Evolutionary conservation across 257 asterid genomes (phyloP).

Genomic region (Solanum arcanum): DNA sequence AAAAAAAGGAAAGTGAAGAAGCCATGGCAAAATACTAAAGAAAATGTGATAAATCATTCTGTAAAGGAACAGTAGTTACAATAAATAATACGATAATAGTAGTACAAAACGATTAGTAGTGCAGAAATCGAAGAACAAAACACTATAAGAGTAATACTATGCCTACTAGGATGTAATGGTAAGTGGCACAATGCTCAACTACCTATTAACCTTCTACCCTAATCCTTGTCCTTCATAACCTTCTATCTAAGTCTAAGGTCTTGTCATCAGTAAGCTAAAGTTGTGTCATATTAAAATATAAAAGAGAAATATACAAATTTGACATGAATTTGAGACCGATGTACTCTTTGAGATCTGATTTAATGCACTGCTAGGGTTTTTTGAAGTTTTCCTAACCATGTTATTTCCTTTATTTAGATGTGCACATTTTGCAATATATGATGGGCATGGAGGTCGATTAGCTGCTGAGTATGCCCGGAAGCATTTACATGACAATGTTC

Average conservation of each 20-base stretch:
- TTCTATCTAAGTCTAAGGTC: not conserved
- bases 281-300: not conserved
- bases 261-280: not conserved
- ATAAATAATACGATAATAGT: not conserved
- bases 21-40: not conserved
- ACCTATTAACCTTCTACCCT: not conserved
- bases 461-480: slow-evolving; percentile 85
- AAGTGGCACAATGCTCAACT: not conserved
- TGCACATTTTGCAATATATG: slow-evolving; percentile 78
- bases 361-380: not conserved
- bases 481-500: slow-evolving; percentile 72
- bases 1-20: not conserved
- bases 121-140: not conserved
- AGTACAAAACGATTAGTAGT: not conserved
- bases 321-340: not conserved
- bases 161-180: not conserved
- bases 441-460: slow-evolving; percentile 84
- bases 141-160: not conserved
- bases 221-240: too few species aligned
- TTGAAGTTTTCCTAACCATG: not conserved
- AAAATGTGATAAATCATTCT: not conserved
- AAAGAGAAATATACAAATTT: not conserved
- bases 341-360: not conserved
- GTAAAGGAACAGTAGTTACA: not conserved
- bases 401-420: slow-evolving; percentile 28